Evolutionary conservation across 2,329 filamentous ascomycete genomes (phyloP), one percentile per base, ranked within the genome.

Genomic region (Parastagonospora avenae): DNA sequence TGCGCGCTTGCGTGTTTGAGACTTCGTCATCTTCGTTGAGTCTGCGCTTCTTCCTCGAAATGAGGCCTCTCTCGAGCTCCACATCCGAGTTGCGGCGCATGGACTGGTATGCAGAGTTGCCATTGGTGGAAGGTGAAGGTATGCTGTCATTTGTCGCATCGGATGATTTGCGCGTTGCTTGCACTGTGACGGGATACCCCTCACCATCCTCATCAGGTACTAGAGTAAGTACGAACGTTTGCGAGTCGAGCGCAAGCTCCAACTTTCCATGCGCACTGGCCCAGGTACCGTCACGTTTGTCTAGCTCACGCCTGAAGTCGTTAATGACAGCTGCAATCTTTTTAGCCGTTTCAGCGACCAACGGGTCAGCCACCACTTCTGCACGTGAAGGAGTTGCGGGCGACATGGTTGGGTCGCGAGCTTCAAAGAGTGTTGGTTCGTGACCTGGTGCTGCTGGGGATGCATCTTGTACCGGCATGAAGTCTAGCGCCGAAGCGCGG

Each of bases 251-350:
- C 10, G 52, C 33, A 15, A 64, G 29, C 42, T 64, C 50, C 27
- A 68, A 36, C 32, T 46, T 51, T n/a, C 59, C 63, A 27, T 49
- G 36, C 16, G 51, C 48, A 29, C 41, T 44, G 35, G 58, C 57
- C 38, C 49, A 58, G 32, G 39, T 48, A 42, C 54, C 54, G 37
- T 64, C 52, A 46, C 57, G 56, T 16, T 53, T 11, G 32, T 62
- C 50, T 32, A 69, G 57, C 31, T 62, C 46, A 47, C 61, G 62
- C 49, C 62, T 62, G 47, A 69, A 58, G 52, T 60, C 51, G 50
- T 59, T 62, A 46, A 71, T 66, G 52, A 64, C 66, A 46, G 55
- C 51, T 31, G 59, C 54, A 30, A 64, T 60, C 41, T 30, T 60
- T 27, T 46, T 45, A 11, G 60, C 60, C 24, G 61, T 57, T 44